Base-by-base conservation (phyloP, 2,329 filamentous ascomycete species). In the Setomelanomma holmii region DNA sequence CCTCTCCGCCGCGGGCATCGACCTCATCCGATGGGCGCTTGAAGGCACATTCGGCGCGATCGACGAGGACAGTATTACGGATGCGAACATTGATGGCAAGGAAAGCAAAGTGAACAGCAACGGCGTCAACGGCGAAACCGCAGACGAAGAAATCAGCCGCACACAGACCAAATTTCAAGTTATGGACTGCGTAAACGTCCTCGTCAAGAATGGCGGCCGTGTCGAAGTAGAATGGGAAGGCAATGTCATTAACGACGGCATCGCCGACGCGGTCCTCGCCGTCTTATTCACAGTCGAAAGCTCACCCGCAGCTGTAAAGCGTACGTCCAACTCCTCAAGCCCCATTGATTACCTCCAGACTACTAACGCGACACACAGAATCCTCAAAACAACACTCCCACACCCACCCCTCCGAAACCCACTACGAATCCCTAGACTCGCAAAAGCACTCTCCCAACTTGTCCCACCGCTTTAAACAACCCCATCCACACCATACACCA, bases 211-310 rank as follows among this genome's bases (percentile, higher is more conserved):
- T 56, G 88, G 86, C 61, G 90, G 93, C 49, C 88, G 95, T 69
- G 85, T 97, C 5, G 92, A 96, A 72, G 81, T 98, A 2, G 92
- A 96, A 76, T 99, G 95, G 95, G 93, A 98, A 73, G 95, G 93
- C 51, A 99, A 98, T 72, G 90, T 96, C 79, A 88, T 97, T 68
- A 99, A 98, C 73, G 95, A 99, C 69, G 91, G 92, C 55, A 96
- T 99, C 67, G 95, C 95, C n/a, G 95, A 99, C 75, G 92, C 95
- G 14, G 89, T 98, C 48, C 91, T 98, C 82, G 92, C 92, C 1
- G 91, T 97, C 2, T 82, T 99, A 10, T 86, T 96, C 64, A 93
- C 90, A 0, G 90, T 96, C 19, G 95, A 99, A 76, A 96, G 89
- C 75, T 96, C 90, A 47, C 95, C 93, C 4, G 95, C 95, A 12